Evolutionary conservation across 768 basidiomycete species (phyloP).

Genomic region (Mycena haematopus): DNA sequence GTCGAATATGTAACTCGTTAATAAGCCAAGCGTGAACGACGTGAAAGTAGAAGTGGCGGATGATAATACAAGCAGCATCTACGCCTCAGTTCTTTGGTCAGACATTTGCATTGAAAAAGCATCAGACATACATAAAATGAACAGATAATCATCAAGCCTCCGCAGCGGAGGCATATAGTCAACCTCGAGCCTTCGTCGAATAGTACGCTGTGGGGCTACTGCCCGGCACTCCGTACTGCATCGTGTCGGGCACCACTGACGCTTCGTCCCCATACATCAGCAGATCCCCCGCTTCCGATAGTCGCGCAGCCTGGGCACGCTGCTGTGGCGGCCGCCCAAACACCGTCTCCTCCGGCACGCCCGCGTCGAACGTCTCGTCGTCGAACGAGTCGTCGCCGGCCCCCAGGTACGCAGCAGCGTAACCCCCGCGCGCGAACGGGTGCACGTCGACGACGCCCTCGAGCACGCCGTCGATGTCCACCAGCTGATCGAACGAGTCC

Average conservation of each 20-base stretch:
- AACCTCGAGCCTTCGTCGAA: slow-evolving; percentile 16
- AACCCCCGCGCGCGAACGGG: slow-evolving; percentile 55
- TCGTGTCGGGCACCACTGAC: slow-evolving; percentile 48
- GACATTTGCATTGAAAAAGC: too few species aligned
- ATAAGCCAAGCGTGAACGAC: too few species aligned
- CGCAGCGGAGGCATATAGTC: background rate
- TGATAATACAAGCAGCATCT: too few species aligned
- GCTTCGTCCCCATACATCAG: slow-evolving; percentile 71
- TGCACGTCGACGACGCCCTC: slow-evolving; percentile 56
- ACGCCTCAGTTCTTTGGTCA: too few species aligned
- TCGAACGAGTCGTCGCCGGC: slow-evolving; percentile 57
- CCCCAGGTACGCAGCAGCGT: slow-evolving; percentile 33
- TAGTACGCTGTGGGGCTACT: slow-evolving; percentile 29
- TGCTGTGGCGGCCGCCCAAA: slow-evolving; percentile 71
- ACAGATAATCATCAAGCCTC: too few species aligned
- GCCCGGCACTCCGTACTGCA: slow-evolving; percentile 24
- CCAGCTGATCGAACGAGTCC: slow-evolving; percentile 62
- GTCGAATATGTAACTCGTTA: too few species aligned
- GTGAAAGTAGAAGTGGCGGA: background rate
- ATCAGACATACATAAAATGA: too few species aligned
- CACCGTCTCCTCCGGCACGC: slow-evolving; percentile 67
- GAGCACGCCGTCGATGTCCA: slow-evolving; percentile 45
- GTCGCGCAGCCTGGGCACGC: slow-evolving; percentile 39
- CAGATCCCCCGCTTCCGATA: slow-evolving; percentile 69
- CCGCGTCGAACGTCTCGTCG: slow-evolving; percentile 59